These are phyloP conservation scores for Phaffomyces antillensis DNA, from an alignment of 805 yeast species.

Conservation along the genomic window DNA sequence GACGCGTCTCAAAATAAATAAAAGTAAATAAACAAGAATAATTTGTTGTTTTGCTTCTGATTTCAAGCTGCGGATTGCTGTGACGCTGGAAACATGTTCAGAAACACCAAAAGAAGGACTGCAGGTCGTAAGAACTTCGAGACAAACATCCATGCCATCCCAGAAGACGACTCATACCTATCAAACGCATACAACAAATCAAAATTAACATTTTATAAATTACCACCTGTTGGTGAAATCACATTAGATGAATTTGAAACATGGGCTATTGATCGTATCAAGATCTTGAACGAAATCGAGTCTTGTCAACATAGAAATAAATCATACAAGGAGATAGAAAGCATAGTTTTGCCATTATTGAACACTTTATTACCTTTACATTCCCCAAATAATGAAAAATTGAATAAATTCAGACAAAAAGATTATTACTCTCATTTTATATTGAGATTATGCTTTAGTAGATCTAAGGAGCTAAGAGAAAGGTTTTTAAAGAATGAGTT, in stretches of 20 bases:
- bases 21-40: no score
- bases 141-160: conserved; percentile 22
- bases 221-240: conserved; percentile 79
- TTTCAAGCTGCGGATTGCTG: neutral
- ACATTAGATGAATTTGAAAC: conserved; percentile 88
- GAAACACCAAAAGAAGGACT: conserved; percentile 68
- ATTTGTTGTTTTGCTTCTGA: no score
- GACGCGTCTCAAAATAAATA: no score
- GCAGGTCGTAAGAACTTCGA: conserved; percentile 67
- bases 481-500: conserved; percentile 77
- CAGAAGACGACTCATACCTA: conserved; percentile 27
- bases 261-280: conserved; percentile 92
- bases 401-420: conserved; percentile 51
- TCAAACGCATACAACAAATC: conserved; percentile 39
- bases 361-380: conserved; percentile 59
- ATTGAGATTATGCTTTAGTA: conserved; percentile 81
- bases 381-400: conserved; percentile 27
- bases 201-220: conserved; percentile 65
- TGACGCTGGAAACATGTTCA: conserved; percentile 40
- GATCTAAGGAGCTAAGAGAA: conserved; percentile 73
- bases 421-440: conserved; percentile 93
- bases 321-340: conserved; percentile 56
- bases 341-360: conserved; percentile 57
- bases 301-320: conserved; percentile 61
- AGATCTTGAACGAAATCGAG: conserved; percentile 79